Conservation (phyloP, 2,329 filamentous ascomycete species). For the Dendryphion nanum region DNA sequence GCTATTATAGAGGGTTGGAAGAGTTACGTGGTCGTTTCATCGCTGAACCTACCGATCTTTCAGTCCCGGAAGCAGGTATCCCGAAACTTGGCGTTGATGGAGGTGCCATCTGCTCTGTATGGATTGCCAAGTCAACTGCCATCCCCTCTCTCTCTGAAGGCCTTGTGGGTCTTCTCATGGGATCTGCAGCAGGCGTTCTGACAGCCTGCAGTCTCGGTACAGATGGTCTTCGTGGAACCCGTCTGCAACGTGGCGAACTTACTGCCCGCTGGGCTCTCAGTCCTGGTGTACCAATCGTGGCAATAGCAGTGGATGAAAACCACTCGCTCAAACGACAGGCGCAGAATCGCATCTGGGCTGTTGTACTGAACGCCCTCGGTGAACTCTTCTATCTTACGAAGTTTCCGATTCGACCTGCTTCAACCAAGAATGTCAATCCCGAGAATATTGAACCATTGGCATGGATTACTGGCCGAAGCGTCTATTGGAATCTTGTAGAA, state of each 20-base stretch:
- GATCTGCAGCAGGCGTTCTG: conserved; percentile 79
- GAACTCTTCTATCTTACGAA: conserved; percentile 84
- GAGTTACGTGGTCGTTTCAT: conserved; percentile 79
- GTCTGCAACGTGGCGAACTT: conserved; percentile 69
- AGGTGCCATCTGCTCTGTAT: conserved; percentile 75
- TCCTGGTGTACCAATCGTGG: conserved; percentile 88
- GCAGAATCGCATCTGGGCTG: conserved; percentile 78
- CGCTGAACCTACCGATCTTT: conserved; percentile 58
- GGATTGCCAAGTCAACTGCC: conserved; percentile 80
- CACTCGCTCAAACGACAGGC: conserved; percentile 70
- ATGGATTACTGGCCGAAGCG: conserved; percentile 77
- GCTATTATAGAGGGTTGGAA: conserved; percentile 71
- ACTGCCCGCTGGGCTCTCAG: conserved; percentile 88
- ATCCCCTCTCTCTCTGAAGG: conserved; percentile 72
- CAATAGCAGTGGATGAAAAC: conserved; percentile 78
- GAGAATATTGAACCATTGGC: conserved; percentile 62
- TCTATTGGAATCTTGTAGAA: conserved; percentile 79
- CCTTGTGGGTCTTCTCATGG: conserved; percentile 77
- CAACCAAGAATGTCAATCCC: conserved; percentile 49
- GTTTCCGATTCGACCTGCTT: conserved; percentile 58
- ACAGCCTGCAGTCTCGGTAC: conserved; percentile 75
- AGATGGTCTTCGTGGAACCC: conserved; percentile 58
- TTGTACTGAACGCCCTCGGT: conserved; percentile 88
- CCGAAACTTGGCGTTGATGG: conserved; percentile 69
- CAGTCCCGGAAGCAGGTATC: conserved; percentile 68